Evolutionary conservation across 148 eudicot species (phyloP), one percentile per base, ranked within the genome.

Genomic region (Camellia lanceoleosa): DNA sequence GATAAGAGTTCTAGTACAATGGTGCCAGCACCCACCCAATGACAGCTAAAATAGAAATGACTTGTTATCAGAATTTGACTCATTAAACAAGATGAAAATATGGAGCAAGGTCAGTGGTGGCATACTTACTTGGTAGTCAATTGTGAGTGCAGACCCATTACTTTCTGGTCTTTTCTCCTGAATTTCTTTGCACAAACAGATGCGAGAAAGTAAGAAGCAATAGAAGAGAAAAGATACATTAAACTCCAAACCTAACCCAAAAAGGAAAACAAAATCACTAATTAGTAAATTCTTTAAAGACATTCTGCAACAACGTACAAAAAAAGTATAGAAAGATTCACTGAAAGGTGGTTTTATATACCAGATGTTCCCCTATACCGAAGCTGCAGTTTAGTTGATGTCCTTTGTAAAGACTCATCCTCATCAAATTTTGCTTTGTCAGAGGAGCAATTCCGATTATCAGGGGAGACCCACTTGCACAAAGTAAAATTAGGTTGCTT

Each of bases 401-500:
- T 82, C 61, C 79, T 78, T 10, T 61, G 84, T 68, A 81, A 60
- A 82, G 82, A 46, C 55, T 81, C 89, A 77, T 83, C 83, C 73
- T 80, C 82, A 71, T 80, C 86, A 61, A 83, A 76, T 63, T 86
- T 80, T 65, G 80, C 79, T 77, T 84, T 82, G 68, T 51, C 81
- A 42, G 84, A 80, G 30, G n/a, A 23, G 72, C 64, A 55, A 18
- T 88, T 84, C 68, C 69, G 69, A 82, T 79, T 61, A 75, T 75
- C 80, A 70, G 71, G 56, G 18, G 95, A 83, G 66, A 81, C 82
- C 98, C 98, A 94, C 80, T 92, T 92, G 85, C 86, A 77, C 80
- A 94, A 88, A 56, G 87, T 81, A 74, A 91, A 94, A 49, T 81
- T 84, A 55, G 95, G 86, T 62, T 68, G 73, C 52, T 89, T 90